These are phyloP conservation scores for Emericellopsis terricola DNA, from an alignment of 495 filamentous ascomycete species.

Conservation along the genomic window DNA sequence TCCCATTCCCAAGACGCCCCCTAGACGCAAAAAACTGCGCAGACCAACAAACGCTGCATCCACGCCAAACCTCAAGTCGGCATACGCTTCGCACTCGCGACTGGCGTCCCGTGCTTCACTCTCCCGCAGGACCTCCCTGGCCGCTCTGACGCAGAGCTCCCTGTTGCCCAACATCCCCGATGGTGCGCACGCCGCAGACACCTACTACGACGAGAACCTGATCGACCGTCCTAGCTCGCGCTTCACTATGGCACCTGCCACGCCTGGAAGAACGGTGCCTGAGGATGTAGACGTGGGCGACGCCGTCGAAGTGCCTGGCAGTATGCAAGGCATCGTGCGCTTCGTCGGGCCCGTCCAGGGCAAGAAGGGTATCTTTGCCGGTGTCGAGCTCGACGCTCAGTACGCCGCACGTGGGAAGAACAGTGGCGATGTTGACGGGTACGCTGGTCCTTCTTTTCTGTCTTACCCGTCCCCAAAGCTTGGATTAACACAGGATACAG, in stretches of 20 bases:
- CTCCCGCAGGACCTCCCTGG: slow-evolving; percentile 46
- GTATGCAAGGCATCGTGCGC: slow-evolving; percentile 78
- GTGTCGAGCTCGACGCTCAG: slow-evolving; percentile 78
- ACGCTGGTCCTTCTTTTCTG: too few species aligned
- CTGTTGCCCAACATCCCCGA: slow-evolving; percentile 42
- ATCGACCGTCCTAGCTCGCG: slow-evolving; percentile 17
- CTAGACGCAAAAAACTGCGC: slow-evolving; percentile 3
- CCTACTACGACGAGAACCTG: slow-evolving; percentile 34
- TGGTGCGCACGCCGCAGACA: slow-evolving; percentile 38
- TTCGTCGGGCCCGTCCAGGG: slow-evolving; percentile 77
- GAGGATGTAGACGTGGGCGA: slow-evolving; percentile 59
- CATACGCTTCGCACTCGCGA: slow-evolving; percentile 24
- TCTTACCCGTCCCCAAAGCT: slow-evolving; percentile 7
- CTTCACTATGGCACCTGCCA: slow-evolving; percentile 14
- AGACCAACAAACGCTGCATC: slow-evolving; percentile 28
- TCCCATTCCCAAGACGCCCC: slow-evolving; percentile 49
- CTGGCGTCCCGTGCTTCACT: slow-evolving; percentile 27
- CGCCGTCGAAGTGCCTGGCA: slow-evolving; percentile 82
- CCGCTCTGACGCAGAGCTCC: slow-evolving; percentile 41
- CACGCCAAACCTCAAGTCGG: slow-evolving; percentile 35
- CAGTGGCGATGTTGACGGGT: slow-evolving; percentile 92
- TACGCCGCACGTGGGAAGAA: slow-evolving; percentile 82
- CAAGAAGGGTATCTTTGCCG: slow-evolving; percentile 81
- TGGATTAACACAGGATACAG: too few species aligned
- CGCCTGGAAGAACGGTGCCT: slow-evolving; percentile 12